A percentile compares a stretch with the other conserved stretches of the same genome.
phyloP scores from a whole-genome alignment of 768 basidiomycete species.

The Russula sp. region DNA sequence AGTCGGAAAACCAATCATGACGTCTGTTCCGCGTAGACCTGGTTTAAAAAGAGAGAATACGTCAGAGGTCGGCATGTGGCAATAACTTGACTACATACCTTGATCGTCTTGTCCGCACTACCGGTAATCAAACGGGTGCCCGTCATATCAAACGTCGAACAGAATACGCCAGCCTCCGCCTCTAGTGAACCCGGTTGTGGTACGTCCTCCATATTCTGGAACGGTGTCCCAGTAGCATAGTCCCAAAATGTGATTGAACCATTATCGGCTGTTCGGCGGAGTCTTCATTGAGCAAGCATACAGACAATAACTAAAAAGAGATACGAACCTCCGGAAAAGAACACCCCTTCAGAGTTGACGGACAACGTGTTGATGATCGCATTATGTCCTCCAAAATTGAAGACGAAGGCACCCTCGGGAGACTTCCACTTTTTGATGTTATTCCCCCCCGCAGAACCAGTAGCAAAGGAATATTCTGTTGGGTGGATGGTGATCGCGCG shows the following conservation, averaged over 20 bases:
- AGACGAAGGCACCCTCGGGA: constrained; percentile 92
- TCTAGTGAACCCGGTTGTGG: constrained; percentile 98
- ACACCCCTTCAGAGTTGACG: constrained; percentile 93
- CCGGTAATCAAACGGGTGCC: constrained; percentile 94
- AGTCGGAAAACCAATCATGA: constrained; percentile 39
- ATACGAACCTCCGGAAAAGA: constrained; percentile 88
- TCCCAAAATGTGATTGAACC: constrained; percentile 93
- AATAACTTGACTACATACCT: constrained; percentile 49
- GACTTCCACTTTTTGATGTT: constrained; percentile 99
- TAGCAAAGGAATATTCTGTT: constrained; percentile 94
- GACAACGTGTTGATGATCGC: constrained; percentile 96
- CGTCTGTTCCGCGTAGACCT: constrained; percentile 73
- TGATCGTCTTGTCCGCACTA: constrained; percentile 98
- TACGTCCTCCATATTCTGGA: constrained; percentile 90
- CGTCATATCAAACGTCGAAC: constrained; percentile 94
- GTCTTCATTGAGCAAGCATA: background rate
- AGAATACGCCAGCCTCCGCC: constrained; percentile 95
- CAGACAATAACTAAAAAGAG: background rate
- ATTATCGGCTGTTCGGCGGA: constrained; percentile 70
- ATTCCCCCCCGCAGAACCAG: constrained; percentile 95
- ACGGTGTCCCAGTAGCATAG: constrained; percentile 89
- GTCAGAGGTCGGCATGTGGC: background rate
- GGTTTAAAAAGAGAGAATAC: background rate
- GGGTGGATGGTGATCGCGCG: constrained; percentile 93
- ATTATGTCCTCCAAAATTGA: constrained; percentile 95